Conservation (phyloP, 495 filamentous ascomycete genomes). For the Cairneyella variabilis region DNA sequence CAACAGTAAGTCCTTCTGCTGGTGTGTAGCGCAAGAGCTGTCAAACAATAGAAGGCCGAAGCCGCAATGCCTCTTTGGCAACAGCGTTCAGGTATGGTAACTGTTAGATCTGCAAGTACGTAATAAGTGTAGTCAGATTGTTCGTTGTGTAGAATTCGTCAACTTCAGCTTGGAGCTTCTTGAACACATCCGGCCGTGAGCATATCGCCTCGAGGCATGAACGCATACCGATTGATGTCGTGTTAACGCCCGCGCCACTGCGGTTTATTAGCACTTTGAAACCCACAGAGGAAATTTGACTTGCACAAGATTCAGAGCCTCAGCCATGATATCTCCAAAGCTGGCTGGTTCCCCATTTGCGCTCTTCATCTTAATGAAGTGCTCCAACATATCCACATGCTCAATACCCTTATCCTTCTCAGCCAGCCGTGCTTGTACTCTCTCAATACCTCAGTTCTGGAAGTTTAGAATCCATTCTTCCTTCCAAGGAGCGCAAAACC, state of each 20-base stretch:
- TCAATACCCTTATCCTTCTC: not conserved
- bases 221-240: not conserved
- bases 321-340: not conserved
- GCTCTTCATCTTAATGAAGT: not conserved
- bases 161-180: not conserved
- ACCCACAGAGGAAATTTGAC: too few relatives aligned
- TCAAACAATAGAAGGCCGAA: not conserved
- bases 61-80: not conserved
- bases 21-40: not conserved
- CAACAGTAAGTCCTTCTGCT: not conserved
- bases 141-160: too few relatives aligned
- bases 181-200: not conserved
- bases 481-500: not conserved
- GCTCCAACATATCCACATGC: not conserved
- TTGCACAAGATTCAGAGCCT: not conserved
- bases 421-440: not conserved
- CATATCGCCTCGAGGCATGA: not conserved
- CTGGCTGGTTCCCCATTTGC: not conserved
- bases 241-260: not conserved
- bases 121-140: too few relatives aligned
- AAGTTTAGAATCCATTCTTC: not conserved
- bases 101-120: not conserved
- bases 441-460: not conserved
- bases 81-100: not conserved
- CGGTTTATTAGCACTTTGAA: too few relatives aligned